A percentile compares a stretch with the other conserved stretches of the same genome.
Conservation (phyloP, 2,329 filamentous ascomycete genomes). For the Hypoxylon sp. region DNA sequence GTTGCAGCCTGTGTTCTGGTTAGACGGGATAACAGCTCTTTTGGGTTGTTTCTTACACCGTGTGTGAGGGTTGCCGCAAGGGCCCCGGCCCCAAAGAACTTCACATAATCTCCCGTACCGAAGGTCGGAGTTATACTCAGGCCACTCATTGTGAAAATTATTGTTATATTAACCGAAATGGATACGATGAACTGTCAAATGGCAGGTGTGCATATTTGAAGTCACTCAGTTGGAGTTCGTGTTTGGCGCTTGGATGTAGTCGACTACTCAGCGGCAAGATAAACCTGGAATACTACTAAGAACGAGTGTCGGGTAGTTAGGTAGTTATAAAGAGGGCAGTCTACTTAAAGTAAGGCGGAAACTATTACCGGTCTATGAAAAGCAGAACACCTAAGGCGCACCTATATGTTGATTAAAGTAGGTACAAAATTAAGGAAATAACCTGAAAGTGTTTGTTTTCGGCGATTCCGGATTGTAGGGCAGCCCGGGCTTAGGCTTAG, state of each 20-base stretch:
- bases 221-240: not conserved
- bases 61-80: slow-evolving; percentile 66
- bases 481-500: slow-evolving; percentile 19
- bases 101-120: slow-evolving; percentile 60
- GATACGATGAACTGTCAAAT: not conserved
- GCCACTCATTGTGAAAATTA: slow-evolving; percentile 39
- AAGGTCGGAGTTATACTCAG: slow-evolving; percentile 56
- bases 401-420: not conserved
- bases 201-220: not conserved
- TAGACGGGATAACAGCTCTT: not conserved
- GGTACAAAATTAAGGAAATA: not conserved
- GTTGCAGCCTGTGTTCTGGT: slow-evolving; percentile 61
- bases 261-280: slow-evolving; percentile 44
- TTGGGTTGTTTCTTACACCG: slow-evolving; percentile 56
- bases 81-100: slow-evolving; percentile 67
- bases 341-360: not conserved
- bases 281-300: not conserved
- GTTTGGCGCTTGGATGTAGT: slow-evolving; percentile 1
- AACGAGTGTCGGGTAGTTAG: not conserved
- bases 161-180: not conserved
- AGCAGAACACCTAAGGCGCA: not conserved
- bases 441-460: not conserved
- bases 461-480: slow-evolving; percentile 26
- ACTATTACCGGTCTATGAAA: not conserved
- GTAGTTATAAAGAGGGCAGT: not conserved